Evolutionary conservation across 352 stramenopile genomes (phyloP).

Genomic region (Plasmopara halstedii): DNA sequence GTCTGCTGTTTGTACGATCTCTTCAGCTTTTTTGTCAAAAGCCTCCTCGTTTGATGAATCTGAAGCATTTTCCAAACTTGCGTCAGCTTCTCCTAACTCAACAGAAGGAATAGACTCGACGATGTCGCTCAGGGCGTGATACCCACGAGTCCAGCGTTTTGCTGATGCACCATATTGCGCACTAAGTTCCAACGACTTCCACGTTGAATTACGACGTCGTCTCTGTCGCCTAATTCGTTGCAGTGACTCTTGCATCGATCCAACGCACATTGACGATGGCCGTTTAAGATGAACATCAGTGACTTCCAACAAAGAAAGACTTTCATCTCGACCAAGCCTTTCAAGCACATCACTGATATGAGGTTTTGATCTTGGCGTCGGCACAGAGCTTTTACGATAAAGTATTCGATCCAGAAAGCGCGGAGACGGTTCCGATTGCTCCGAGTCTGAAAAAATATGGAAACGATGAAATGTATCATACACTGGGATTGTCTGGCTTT

Average conservation of each 20-base stretch:
- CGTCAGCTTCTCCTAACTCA: conserved; percentile 8
- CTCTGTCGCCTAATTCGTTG: conserved; percentile 27
- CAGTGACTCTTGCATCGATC: conserved; percentile 32
- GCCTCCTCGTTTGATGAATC: conserved; percentile 17
- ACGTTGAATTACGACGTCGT: conserved; percentile 38
- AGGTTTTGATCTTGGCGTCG: conserved; percentile 39
- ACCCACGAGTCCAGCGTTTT: conserved; percentile 59
- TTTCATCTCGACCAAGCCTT: conserved; percentile 19
- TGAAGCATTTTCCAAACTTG: conserved; percentile 9
- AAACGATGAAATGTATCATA: conserved; percentile 24
- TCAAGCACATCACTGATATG: conserved; percentile 19
- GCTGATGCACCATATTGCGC: conserved; percentile 48
- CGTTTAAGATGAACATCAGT: conserved; percentile 44
- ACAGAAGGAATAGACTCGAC: conserved; percentile 31
- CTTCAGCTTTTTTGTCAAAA: conserved; percentile 9
- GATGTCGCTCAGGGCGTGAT: conserved; percentile 53
- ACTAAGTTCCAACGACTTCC: conserved; percentile 51
- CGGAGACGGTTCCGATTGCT: conserved; percentile 49
- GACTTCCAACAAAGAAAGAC: conserved; percentile 46
- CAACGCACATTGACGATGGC: conserved; percentile 50
- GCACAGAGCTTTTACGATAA: conserved; percentile 47
- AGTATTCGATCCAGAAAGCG: conserved; percentile 24
- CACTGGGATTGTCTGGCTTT: conserved; percentile 24
- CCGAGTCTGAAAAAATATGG: conserved; percentile 38
- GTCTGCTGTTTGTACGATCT: conserved; percentile 11